Evolutionary conservation across 495 filamentous ascomycete species (phyloP).

Genomic region (Saxophila tyrrhenica): DNA sequence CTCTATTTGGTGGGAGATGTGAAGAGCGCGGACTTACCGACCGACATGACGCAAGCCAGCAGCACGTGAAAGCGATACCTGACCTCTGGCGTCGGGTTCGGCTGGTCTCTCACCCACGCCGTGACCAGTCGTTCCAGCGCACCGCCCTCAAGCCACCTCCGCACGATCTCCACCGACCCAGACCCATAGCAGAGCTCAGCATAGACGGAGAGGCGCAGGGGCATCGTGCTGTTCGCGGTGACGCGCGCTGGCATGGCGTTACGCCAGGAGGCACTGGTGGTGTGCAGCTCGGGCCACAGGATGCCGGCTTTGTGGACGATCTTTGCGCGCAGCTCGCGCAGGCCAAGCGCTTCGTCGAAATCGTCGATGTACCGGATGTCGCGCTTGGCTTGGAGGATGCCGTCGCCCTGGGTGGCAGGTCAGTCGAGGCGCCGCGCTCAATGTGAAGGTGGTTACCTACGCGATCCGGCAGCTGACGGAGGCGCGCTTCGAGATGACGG

Average conservation of each 20-base stretch:
- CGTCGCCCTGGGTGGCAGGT: background rate
- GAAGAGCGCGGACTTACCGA: background rate
- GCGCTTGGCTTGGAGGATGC: background rate
- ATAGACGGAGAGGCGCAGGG: background rate
- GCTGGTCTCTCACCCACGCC: background rate
- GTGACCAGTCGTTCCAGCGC: background rate
- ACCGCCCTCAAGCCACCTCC: background rate
- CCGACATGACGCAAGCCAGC: background rate
- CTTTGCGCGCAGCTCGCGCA: background rate
- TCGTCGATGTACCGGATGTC: background rate
- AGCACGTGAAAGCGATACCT: background rate
- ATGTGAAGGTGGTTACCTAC: background rate
- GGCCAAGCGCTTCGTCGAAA: background rate
- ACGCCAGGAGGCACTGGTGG: no score
- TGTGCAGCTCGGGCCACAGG: background rate
- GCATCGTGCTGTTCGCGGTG: no score
- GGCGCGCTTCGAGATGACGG: background rate
- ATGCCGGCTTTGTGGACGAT: background rate
- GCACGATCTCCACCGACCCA: background rate
- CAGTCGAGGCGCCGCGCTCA: no score
- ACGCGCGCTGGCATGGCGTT: no score
- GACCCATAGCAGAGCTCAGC: background rate
- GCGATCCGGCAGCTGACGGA: background rate
- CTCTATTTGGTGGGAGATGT: no score
- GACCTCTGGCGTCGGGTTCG: background rate